These are phyloP conservation scores for Solanum tarapatanum DNA, from an alignment of 257 asterid species.

Conservation along the genomic window DNA sequence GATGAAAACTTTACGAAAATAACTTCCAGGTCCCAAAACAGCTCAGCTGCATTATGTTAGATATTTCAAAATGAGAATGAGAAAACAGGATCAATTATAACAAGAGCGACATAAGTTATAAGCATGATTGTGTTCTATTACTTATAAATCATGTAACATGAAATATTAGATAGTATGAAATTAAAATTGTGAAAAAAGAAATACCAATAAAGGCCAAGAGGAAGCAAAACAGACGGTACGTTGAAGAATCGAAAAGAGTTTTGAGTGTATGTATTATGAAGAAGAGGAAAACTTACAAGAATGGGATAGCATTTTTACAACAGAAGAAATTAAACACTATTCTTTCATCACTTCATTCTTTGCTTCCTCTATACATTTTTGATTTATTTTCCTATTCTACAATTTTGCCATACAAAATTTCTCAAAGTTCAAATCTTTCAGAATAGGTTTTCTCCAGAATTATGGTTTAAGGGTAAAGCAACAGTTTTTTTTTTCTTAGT, in stretches of 20 bases:
- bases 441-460: background rate
- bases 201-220: background rate
- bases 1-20: background rate
- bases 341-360: constrained; percentile 25
- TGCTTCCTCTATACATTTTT: constrained; percentile 7
- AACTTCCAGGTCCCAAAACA: background rate
- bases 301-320: constrained; percentile 30
- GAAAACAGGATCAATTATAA: background rate
- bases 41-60: background rate
- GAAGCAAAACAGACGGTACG: background rate
- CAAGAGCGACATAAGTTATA: background rate
- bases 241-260: background rate
- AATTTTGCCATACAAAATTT: background rate
- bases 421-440: background rate
- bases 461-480: background rate
- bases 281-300: constrained; percentile 38
- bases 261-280: background rate
- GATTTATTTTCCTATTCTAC: background rate
- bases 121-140: background rate
- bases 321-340: constrained; percentile 18
- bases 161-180: background rate
- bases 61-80: background rate
- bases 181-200: background rate
- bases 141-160: background rate
- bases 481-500: background rate